Evolutionary conservation across 176 grass and related monocot genomes (phyloP), one percentile per base, ranked within the genome.

Genomic region (Zoysia pacifica): DNA sequence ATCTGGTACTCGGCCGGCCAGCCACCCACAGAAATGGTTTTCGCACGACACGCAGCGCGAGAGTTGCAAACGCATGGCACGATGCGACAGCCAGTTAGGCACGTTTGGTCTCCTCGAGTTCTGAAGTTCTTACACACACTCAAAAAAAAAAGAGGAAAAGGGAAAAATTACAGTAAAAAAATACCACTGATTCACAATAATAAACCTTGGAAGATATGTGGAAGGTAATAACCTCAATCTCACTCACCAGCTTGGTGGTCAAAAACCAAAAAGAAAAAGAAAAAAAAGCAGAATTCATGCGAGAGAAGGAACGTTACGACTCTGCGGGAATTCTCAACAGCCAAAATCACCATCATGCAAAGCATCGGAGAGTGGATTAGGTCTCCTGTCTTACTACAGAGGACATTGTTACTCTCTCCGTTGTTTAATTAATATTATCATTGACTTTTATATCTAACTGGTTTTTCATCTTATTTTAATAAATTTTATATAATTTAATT

Each of bases 191-290:
- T 73, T 81, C 49, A 20, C 48, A 28, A 28, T 28, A 80, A 20
- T 72, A 85, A 81, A 77, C 73, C 50, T 52, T 9, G 14, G 19
- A 89, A 64, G 65, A 81, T 51, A 52, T 85, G 77, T 49, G 60
- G 77, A 77, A 60, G 58, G 28, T 28, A 28, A 28, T 28, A 45
- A 61, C 4, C 69, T 82, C 72, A 59, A 48, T 52, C 64, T 67
- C 49, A 79, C 42, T 69, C 74, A 50, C 69, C 83, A 41, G 12
- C 70, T 74, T 59, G 78, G 78, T 81, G 77, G 13, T 1, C 19
- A 77, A 76, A 70, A 62, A 59, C 15, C 45, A 59, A 18, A 9
- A 14, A 74, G n/a, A 42, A 52, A 0, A 28, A 28, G 28, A 28
- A 28, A 28, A 28, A 28, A 28, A 28, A 54, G 60, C 19, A 80